phyloP scores from a whole-genome alignment of 306 rosid species.

The Quercus ilex region DNA sequence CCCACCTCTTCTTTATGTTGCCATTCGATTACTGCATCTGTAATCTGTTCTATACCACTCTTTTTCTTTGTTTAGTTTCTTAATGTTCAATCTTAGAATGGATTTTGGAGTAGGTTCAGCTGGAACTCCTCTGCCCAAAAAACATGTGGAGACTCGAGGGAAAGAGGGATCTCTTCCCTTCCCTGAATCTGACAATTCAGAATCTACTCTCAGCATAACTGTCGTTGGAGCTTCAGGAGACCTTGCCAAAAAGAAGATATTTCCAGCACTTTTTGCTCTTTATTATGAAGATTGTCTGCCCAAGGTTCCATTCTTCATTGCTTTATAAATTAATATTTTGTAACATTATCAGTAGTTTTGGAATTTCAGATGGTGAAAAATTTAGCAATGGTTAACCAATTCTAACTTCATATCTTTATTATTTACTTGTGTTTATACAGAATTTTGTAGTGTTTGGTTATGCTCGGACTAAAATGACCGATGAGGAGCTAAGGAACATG shows the following conservation, averaged over 20 bases:
- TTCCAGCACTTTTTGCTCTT: constrained; percentile 96
- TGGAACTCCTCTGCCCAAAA: constrained; percentile 50
- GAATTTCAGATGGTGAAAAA: constrained; percentile 2
- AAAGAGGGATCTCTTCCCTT: constrained; percentile 37
- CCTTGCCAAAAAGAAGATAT: constrained; percentile 94
- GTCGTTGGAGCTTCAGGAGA: constrained; percentile 99
- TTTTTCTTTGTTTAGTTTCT: constrained; percentile 6
- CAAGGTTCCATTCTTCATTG: constrained; percentile 42
- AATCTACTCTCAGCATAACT: constrained; percentile 72
- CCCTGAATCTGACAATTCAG: constrained; percentile 34
- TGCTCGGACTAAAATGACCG: constrained; percentile 80
- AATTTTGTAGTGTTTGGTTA: constrained; percentile 74
- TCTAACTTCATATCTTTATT: constrained; percentile 1
- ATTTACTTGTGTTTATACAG: constrained; percentile 41
- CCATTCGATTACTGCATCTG: constrained; percentile 7
- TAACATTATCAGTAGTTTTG: neutral
- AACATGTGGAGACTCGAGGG: constrained; percentile 33
- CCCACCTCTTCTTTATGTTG: constrained; percentile 8
- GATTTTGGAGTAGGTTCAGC: constrained; percentile 42
- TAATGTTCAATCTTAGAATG: constrained; percentile 21
- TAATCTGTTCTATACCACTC: constrained; percentile 1
- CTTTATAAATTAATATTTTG: neutral
- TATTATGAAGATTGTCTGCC: constrained; percentile 88
- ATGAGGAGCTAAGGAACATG: constrained; percentile 75
- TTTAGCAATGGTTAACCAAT: constrained; percentile 10